phyloP scores from a whole-genome alignment of 371 early-diverging fungal species.

The Circinella umbellata region DNA sequence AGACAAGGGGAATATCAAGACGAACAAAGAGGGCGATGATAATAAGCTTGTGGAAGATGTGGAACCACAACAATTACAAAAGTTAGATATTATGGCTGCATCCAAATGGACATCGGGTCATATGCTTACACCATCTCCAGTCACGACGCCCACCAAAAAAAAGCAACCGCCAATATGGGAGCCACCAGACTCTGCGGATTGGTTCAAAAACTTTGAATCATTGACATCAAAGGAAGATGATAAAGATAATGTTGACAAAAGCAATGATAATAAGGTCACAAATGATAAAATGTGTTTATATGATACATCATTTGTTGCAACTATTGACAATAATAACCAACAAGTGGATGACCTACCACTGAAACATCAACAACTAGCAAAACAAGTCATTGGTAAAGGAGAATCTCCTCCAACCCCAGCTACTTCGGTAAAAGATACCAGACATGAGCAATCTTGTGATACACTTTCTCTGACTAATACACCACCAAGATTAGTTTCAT shows the following conservation, averaged over 20 bases:
- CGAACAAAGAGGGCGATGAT: background rate
- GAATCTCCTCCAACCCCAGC: no score
- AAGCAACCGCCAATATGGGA: background rate
- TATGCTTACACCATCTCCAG: background rate
- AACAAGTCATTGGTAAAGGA: no score
- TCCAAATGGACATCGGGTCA: conserved; percentile 3
- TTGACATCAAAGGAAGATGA: background rate
- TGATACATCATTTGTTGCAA: no score
- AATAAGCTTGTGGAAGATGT: conserved; percentile 1
- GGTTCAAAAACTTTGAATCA: background rate
- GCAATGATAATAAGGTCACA: no score
- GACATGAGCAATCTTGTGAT: no score
- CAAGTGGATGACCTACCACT: no score
- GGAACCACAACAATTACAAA: conserved; percentile 4
- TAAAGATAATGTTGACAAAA: background rate
- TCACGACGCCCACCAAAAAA: background rate
- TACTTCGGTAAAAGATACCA: no score
- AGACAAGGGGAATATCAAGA: background rate
- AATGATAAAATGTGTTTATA: no score
- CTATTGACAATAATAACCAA: no score
- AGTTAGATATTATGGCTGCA: background rate
- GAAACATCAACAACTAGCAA: background rate
- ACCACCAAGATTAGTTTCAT: no score
- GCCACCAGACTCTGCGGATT: background rate
- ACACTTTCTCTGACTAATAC: no score